Conservation (phyloP, 768 basidiomycete species). For the Phaeotremella fagi region DNA sequence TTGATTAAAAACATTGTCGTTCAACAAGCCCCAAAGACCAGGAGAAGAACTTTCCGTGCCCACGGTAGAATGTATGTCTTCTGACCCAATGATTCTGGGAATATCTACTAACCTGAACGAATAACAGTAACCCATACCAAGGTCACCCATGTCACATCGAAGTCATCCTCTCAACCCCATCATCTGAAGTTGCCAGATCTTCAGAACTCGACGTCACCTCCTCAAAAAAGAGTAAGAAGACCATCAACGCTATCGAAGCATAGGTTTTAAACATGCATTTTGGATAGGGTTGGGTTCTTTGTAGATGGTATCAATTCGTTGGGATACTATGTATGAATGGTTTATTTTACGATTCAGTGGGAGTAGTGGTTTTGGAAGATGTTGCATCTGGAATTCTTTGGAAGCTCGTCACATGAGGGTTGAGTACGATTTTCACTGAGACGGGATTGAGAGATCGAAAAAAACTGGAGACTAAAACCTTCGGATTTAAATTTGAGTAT, state of each 20-base stretch:
- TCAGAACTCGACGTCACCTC: conserved; percentile 66
- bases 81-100: no score
- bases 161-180: conserved; percentile 69
- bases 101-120: no score
- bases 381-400: no score
- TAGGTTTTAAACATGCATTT: no score
- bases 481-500: no score
- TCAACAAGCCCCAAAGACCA: conserved; percentile 98
- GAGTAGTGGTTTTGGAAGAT: no score
- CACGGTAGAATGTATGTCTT: conserved; percentile 48
- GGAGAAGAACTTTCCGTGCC: conserved; percentile 92
- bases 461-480: no score
- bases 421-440: no score
- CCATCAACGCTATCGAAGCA: conserved; percentile 46
- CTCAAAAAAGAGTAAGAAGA: conserved; percentile 45
- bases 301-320: conserved; percentile 6
- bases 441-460: no score
- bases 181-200: conserved; percentile 82
- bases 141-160: conserved; percentile 97
- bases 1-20: conserved; percentile 95
- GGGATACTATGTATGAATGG: conserved; percentile 32
- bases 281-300: conserved; percentile 7
- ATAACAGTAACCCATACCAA: conserved; percentile 89
- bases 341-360: conserved; percentile 1
- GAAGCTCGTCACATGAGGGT: no score